Evolutionary conservation across 371 early-diverging fungal species (phyloP), one percentile per base, ranked within the genome.

Genomic region (Apophysomyces ossiformis): DNA sequence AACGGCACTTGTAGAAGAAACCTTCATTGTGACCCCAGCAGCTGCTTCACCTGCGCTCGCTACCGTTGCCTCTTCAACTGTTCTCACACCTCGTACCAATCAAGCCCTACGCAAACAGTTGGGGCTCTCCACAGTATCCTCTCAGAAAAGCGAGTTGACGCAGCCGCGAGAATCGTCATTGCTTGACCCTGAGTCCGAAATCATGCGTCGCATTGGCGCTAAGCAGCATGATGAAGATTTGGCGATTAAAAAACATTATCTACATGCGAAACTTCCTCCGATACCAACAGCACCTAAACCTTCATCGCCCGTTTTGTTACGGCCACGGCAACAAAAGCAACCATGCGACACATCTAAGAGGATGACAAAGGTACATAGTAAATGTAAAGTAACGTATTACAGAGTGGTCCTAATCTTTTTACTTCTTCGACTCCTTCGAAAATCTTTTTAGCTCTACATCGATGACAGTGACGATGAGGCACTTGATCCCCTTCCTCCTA

Each of bases 11-110:
- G 71, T 71, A 1, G 71, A 71, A 58, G 71, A 71, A 47, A 58
- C 64, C 11, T 71, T 71, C 18, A 39, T 58, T 4, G 9, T 50
- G 1, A 38, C 39, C 11, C 18, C 16, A 8, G 46, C 56, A 3
- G 45, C 56, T 50, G n/a, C 54, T 37, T 78, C 78, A 0, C 77
- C 78, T 11, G 70, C 83, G 26, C 66, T 82, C 46, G 72, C 76
- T 12, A 79, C 83, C 7, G 57, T 78, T 5, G 81, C 81, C 0
- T 81, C 81, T 32, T 81, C 81, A 9, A 66, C 73, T 9, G 16
- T 81, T 35, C 44, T 76, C 0, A 74, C 81, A 4, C 78, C 76
- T 32, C 69, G 72, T n/a, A 74, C 72, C 16, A 71, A 58, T 37
- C 37, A 60, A 3, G 57, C 69, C 12, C 36, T 65, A 11, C 76